Percentiles rank a stretch among this genome's conserved stretches.
Conservation (phyloP, 2,329 filamentous ascomycete species). For the Sclerotinia borealis region DNA sequence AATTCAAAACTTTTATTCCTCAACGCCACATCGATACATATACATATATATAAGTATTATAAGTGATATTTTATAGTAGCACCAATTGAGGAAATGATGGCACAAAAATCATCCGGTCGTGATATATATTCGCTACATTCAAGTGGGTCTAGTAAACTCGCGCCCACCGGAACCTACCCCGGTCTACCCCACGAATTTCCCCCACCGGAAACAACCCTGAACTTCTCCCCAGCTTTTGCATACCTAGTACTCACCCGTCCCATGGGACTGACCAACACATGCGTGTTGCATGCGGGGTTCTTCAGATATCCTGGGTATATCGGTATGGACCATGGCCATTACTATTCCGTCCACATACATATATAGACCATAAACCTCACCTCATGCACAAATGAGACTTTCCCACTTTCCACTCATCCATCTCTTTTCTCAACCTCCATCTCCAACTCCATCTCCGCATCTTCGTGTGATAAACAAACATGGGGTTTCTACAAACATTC, state of each 20-base stretch:
- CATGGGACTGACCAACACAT: neutral
- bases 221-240: neutral
- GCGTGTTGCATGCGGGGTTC: neutral
- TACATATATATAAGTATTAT: neutral
- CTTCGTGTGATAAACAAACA: neutral
- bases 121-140: neutral
- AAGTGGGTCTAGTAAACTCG: neutral
- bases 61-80: neutral
- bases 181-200: neutral
- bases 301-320: neutral
- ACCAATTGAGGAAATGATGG: neutral
- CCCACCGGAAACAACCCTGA: neutral
- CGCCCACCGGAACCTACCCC: neutral
- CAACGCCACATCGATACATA: neutral
- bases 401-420: conserved; percentile 17
- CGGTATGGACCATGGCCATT: too few species aligned
- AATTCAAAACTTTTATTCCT: neutral
- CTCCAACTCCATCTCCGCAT: neutral
- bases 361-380: neutral
- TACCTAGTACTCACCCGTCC: neutral
- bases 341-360: neutral
- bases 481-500: conserved; percentile 21
- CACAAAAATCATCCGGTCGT: neutral
- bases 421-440: too few species aligned
- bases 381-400: conserved; percentile 32